These are phyloP conservation scores for Thuidium tamariscinum DNA, from an alignment of 225 moss, liverwort and hornwort genomes.

Conservation along the genomic window DNA sequence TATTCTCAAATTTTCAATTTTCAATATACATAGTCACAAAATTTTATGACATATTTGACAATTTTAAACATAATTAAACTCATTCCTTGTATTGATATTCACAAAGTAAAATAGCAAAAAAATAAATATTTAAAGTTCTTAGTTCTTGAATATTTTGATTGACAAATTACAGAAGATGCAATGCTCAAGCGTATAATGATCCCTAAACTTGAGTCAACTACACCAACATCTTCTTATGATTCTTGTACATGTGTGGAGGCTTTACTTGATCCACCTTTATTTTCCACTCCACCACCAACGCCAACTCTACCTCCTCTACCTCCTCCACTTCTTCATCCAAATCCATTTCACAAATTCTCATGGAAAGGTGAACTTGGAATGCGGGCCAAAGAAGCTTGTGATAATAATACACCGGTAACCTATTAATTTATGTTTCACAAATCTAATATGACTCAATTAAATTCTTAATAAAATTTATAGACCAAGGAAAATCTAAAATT, in stretches of 20 bases:
- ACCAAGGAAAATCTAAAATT: neutral
- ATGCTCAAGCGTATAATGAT: neutral
- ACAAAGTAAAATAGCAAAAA: neutral
- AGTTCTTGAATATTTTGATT: neutral
- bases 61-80: neutral
- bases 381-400: conserved; percentile 25
- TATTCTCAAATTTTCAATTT: neutral
- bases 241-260: conserved; percentile 30
- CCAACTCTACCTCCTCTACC: neutral
- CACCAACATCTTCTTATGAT: neutral
- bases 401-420: neutral
- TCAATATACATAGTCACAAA: neutral
- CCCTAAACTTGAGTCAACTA: neutral
- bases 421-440: neutral
- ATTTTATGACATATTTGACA: too few relatives aligned
- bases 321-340: neutral
- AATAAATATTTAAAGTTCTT: too few relatives aligned
- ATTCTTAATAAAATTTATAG: neutral
- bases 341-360: conserved; percentile 14
- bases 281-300: neutral
- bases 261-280: conserved; percentile 19
- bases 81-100: too few relatives aligned
- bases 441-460: neutral
- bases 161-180: neutral
- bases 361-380: conserved; percentile 43